Evolutionary conservation across 139 green algal species (phyloP).

Genomic region (Axilococcus clingmanii): DNA sequence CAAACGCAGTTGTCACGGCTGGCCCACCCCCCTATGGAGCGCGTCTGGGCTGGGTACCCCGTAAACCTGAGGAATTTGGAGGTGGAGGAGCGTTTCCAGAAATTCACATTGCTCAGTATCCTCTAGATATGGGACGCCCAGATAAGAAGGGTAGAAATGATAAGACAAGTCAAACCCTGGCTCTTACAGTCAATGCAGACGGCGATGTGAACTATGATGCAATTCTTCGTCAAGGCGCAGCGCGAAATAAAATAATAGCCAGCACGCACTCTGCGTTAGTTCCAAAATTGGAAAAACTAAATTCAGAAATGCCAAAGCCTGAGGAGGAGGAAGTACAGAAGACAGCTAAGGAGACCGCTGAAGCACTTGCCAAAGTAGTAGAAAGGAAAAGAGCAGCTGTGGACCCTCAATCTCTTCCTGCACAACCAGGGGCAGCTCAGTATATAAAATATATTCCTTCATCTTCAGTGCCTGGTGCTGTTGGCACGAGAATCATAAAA

Average conservation of each 20-base stretch:
- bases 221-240: conserved; percentile 69
- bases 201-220: conserved; percentile 82
- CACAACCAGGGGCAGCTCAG: conserved; percentile 53
- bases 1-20: neutral
- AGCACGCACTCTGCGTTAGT: conserved; percentile 70
- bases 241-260: conserved; percentile 60
- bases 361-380: conserved; percentile 61
- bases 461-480: conserved; percentile 54
- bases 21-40: conserved; percentile 50
- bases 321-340: conserved; percentile 73
- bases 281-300: conserved; percentile 71
- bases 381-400: conserved; percentile 59
- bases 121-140: conserved; percentile 76
- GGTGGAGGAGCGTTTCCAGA: conserved; percentile 83
- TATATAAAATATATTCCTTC: conserved; percentile 96
- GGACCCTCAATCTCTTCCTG: conserved; percentile 68
- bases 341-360: conserved; percentile 53
- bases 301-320: conserved; percentile 46
- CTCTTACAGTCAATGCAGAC: conserved; percentile 58
- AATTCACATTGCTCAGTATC: conserved; percentile 85
- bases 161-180: conserved; percentile 45
- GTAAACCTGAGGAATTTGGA: conserved; percentile 71
- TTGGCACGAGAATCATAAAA: conserved; percentile 85
- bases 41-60: conserved; percentile 61
- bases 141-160: conserved; percentile 31